phyloP scores from a whole-genome alignment of 352 stramenopile genomes.

The Pythium scleroteichum region DNA sequence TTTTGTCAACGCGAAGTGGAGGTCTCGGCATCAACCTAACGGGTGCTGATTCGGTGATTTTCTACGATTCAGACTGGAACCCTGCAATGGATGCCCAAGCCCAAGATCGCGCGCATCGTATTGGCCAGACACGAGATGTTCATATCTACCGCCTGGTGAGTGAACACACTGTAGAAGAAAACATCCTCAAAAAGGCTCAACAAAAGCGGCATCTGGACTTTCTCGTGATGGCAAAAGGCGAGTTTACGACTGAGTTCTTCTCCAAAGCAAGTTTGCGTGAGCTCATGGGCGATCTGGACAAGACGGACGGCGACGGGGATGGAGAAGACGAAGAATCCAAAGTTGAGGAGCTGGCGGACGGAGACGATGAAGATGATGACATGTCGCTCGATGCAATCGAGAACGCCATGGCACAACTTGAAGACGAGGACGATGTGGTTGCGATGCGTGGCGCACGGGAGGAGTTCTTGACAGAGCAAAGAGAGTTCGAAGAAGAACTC shows the following conservation, averaged over 20 bases:
- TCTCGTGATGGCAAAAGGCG: constrained; percentile 83
- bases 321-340: constrained; percentile 33
- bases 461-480: constrained; percentile 55
- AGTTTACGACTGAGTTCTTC: constrained; percentile 86
- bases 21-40: constrained; percentile 99
- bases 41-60: constrained; percentile 94
- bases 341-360: constrained; percentile 35
- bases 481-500: constrained; percentile 66
- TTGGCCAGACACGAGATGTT: constrained; percentile 98
- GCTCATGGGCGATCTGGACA: constrained; percentile 71
- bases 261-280: constrained; percentile 86
- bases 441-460: constrained; percentile 86
- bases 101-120: constrained; percentile 97
- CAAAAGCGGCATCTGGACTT: constrained; percentile 98
- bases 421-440: constrained; percentile 82
- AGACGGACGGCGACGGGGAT: constrained; percentile 25
- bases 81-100: constrained; percentile 93
- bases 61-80: constrained; percentile 95
- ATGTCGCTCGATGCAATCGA: constrained; percentile 80
- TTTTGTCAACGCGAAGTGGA: constrained; percentile 96
- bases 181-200: constrained; percentile 98
- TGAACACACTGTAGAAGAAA: constrained; percentile 98
- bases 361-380: constrained; percentile 25
- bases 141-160: constrained; percentile 99
- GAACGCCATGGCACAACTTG: constrained; percentile 92